These are phyloP conservation scores for Quercus robur DNA, from an alignment of 306 rosid species.

Conservation along the genomic window DNA sequence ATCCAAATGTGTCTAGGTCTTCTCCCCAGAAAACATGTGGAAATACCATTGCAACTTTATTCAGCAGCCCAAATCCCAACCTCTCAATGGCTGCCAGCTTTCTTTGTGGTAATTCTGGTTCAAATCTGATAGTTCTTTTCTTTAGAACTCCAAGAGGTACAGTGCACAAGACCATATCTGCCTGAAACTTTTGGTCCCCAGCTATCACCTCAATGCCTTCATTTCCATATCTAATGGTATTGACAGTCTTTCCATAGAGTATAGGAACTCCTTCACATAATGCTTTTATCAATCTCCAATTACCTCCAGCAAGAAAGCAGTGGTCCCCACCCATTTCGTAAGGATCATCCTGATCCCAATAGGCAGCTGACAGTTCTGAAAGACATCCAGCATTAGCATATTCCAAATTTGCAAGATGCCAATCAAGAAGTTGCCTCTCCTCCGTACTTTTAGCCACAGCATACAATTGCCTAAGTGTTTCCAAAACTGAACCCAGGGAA, in stretches of 20 bases:
- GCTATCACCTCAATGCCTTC: conserved; percentile 75
- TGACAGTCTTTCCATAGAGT: conserved; percentile 64
- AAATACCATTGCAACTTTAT: conserved; percentile 90
- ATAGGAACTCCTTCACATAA: conserved; percentile 80
- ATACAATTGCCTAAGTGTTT: conserved; percentile 69
- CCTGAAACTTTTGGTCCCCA: conserved; percentile 69
- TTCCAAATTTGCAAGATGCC: conserved; percentile 96
- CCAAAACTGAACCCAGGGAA: conserved; percentile 84
- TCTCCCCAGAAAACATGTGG: conserved; percentile 97
- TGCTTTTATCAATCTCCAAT: conserved; percentile 78
- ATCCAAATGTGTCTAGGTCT: conserved; percentile 92
- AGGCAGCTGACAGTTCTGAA: conserved; percentile 80
- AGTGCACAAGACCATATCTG: conserved; percentile 78
- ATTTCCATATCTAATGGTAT: conserved; percentile 56
- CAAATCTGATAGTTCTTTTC: conserved; percentile 53
- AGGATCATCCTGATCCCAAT: conserved; percentile 99
- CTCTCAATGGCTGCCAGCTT: conserved; percentile 80
- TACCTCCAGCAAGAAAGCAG: conserved; percentile 95
- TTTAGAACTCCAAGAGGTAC: conserved; percentile 95
- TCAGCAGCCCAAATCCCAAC: conserved; percentile 89
- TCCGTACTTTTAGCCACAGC: conserved; percentile 56
- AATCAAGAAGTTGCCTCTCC: conserved; percentile 83
- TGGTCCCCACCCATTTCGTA: conserved; percentile 98
- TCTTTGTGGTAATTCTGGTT: conserved; percentile 78
- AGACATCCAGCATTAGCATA: conserved; percentile 98